Percentiles rank a stretch among this genome's conserved stretches.
These are phyloP conservation scores for Rhododendron ferrugineum DNA, from an alignment of 148 eudicot genomes.

Conservation along the genomic window DNA sequence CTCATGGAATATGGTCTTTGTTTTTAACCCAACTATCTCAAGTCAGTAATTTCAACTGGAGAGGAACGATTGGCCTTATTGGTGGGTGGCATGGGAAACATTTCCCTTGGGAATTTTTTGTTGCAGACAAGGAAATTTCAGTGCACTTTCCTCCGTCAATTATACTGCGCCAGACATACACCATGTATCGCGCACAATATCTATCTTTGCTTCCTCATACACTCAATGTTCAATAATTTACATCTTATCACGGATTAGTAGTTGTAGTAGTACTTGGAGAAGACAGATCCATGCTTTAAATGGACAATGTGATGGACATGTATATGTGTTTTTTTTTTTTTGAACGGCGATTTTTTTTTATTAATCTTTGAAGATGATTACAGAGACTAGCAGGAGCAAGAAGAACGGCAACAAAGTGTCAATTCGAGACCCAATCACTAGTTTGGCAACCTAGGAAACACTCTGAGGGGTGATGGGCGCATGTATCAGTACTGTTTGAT, in stretches of 20 bases:
- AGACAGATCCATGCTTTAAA: neutral
- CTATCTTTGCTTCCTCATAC: neutral
- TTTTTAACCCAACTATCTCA: no score
- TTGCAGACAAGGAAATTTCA: constrained; percentile 4
- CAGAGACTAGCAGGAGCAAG: no score
- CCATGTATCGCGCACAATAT: neutral
- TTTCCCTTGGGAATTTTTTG: neutral
- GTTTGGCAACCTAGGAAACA: no score
- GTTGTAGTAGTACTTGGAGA: neutral
- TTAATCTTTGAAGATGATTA: no score
- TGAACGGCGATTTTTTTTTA: no score
- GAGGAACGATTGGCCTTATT: neutral
- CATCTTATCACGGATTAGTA: neutral
- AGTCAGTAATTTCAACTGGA: neutral
- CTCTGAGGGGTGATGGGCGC: no score
- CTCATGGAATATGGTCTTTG: no score
- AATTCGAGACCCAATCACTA: no score
- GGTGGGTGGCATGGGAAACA: neutral
- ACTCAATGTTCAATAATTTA: neutral
- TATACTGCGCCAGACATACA: neutral
- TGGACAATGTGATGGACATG: neutral
- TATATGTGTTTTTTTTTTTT: no score
- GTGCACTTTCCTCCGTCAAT: constrained; percentile 12
- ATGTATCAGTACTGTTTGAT: neutral
- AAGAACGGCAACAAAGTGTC: no score